These are phyloP conservation scores for Amesomyces nigricolor DNA, from an alignment of 2,329 filamentous ascomycete genomes.

Conservation along the genomic window DNA sequence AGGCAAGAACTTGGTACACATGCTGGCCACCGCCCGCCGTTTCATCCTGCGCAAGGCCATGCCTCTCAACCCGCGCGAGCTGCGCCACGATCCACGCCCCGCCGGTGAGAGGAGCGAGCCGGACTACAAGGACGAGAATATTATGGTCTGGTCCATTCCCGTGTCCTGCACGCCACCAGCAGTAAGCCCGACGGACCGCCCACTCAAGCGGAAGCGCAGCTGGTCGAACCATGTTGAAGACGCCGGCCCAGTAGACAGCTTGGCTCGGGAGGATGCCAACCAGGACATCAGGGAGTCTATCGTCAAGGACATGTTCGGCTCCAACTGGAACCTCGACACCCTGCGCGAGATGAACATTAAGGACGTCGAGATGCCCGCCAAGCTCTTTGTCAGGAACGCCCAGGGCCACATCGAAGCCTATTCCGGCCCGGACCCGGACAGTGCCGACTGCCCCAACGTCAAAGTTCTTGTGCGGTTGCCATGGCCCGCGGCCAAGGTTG, in stretches of 20 bases:
- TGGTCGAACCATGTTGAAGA: neutral
- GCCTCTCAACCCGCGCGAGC: slow-evolving; percentile 66
- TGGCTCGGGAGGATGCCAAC: slow-evolving; percentile 31
- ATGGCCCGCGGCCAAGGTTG: slow-evolving; percentile 67
- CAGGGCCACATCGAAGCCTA: slow-evolving; percentile 65
- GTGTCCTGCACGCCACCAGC: slow-evolving; percentile 9
- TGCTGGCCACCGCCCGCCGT: slow-evolving; percentile 72
- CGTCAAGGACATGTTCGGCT: slow-evolving; percentile 74
- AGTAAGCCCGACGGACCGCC: slow-evolving; percentile 13
- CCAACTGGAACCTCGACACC: slow-evolving; percentile 66
- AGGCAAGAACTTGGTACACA: slow-evolving; percentile 71
- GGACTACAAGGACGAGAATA: slow-evolving; percentile 68
- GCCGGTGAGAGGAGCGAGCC: slow-evolving; percentile 51
- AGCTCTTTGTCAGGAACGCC: slow-evolving; percentile 62
- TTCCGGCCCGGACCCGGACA: slow-evolving; percentile 52
- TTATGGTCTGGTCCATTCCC: slow-evolving; percentile 81
- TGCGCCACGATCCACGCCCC: slow-evolving; percentile 40
- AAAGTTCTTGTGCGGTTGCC: slow-evolving; percentile 68
- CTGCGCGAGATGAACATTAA: slow-evolving; percentile 61
- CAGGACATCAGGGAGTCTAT: slow-evolving; percentile 54
- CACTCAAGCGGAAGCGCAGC: slow-evolving; percentile 23
- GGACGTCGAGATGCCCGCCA: slow-evolving; percentile 61
- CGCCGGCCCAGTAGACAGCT: slow-evolving; percentile 29
- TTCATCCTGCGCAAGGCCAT: slow-evolving; percentile 85
- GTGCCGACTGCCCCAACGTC: slow-evolving; percentile 52